A percentile compares a stretch with the other conserved stretches of the same genome.
Evolutionary conservation across 1,284 basidiomycete genomes (phyloP).

Genomic region (Microbotryomycetes sp.): DNA sequence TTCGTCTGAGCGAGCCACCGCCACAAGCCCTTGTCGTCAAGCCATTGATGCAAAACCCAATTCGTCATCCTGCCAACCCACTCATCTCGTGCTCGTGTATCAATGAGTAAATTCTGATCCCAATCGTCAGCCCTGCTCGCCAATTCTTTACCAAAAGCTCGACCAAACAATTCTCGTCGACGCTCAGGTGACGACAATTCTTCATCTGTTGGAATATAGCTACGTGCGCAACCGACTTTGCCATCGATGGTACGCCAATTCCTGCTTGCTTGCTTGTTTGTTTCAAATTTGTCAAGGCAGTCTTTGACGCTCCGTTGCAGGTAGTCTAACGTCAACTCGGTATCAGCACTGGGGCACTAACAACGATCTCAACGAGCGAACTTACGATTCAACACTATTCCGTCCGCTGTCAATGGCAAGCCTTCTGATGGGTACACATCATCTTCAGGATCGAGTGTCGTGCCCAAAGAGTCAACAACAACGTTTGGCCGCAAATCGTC

Average conservation of each 20-base stretch:
- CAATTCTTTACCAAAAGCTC: constrained; percentile 4
- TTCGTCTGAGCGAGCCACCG: background rate
- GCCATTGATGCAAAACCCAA: constrained; percentile 17
- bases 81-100: constrained; percentile 11
- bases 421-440: constrained; percentile 20
- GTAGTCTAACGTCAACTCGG: constrained; percentile 13
- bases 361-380: background rate
- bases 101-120: constrained; percentile 9
- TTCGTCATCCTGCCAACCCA: constrained; percentile 30
- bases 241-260: constrained; percentile 29
- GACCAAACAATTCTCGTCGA: background rate
- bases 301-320: constrained; percentile 21
- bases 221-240: constrained; percentile 23
- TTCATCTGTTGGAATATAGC: constrained; percentile 19
- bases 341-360: no score
- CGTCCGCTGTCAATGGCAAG: constrained; percentile 16
- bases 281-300: constrained; percentile 21
- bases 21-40: background rate
- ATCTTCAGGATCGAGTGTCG: background rate
- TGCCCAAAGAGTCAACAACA: constrained; percentile 13
- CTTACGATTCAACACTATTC: constrained; percentile 14
- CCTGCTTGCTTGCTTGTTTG: constrained; percentile 9
- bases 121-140: constrained; percentile 15
- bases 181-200: background rate
- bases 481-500: constrained; percentile 4